Percentiles rank a stretch among this genome's conserved stretches.
Evolutionary conservation across 345 rosid species (phyloP).

Genomic region (Chamaenerion angustifolium): DNA sequence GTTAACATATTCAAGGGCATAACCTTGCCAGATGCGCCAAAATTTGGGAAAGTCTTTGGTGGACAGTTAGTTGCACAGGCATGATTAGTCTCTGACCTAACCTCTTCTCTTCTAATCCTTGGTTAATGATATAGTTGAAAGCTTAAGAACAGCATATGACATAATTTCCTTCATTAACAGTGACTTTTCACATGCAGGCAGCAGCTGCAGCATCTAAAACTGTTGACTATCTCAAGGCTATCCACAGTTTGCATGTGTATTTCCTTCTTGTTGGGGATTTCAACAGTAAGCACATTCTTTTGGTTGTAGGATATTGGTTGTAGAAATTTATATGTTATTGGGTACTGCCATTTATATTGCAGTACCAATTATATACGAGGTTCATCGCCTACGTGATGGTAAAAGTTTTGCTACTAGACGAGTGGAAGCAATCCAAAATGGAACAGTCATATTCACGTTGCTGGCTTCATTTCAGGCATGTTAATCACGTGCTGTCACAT

Average conservation of each 20-base stretch:
- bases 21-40: conserved; percentile 82
- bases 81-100: conserved; percentile 7
- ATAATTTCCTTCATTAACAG: not conserved
- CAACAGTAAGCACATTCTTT: conserved; percentile 36
- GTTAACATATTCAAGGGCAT: conserved; percentile 74
- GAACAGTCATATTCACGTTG: conserved; percentile 65
- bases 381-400: conserved; percentile 82
- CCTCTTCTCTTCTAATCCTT: not conserved
- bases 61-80: conserved; percentile 96
- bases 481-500: conserved; percentile 5
- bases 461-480: conserved; percentile 84
- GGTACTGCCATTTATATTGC: conserved; percentile 8
- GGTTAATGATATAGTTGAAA: not conserved
- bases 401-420: conserved; percentile 80
- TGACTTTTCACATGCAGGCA: conserved; percentile 40
- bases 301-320: not conserved
- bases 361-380: conserved; percentile 79
- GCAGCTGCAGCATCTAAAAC: conserved; percentile 96
- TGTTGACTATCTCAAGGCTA: conserved; percentile 76
- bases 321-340: not conserved
- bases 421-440: conserved; percentile 89
- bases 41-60: conserved; percentile 85
- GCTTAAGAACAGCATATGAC: not conserved
- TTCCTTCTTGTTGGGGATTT: conserved; percentile 88
- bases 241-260: conserved; percentile 83